Evolutionary conservation across 805 yeast species (phyloP).

Genomic region (Komagataella mondaviorum): DNA sequence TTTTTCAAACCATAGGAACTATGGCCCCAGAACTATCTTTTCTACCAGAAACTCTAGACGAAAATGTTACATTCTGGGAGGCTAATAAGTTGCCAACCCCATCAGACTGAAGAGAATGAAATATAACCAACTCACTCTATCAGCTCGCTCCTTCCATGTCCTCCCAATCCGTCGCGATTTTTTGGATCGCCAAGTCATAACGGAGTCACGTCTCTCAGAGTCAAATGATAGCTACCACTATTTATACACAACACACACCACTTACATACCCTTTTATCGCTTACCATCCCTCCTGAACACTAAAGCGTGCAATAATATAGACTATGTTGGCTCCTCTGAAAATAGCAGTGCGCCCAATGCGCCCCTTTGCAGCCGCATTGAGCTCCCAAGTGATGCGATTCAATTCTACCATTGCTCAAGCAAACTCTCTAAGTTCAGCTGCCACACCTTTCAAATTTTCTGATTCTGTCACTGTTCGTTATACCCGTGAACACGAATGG

Average conservation of each 20-base stretch:
- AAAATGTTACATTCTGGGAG: conserved; percentile 47
- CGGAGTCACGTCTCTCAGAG: background rate
- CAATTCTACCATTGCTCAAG: background rate
- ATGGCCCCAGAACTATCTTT: conserved; percentile 50
- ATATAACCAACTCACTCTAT: too few species aligned
- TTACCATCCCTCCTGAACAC: background rate
- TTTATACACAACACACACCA: background rate
- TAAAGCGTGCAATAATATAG: background rate
- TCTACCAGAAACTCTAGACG: conserved; percentile 35
- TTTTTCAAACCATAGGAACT: conserved; percentile 52
- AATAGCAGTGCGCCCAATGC: background rate
- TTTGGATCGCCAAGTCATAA: background rate
- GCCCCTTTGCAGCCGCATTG: background rate
- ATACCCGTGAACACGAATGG: conserved; percentile 93
- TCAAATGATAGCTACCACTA: background rate
- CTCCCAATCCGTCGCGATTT: background rate
- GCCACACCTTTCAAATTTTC: conserved; percentile 18
- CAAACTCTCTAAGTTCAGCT: conserved; percentile 16
- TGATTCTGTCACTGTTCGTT: conserved; percentile 38
- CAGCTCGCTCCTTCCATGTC: too few species aligned
- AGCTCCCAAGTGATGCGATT: background rate
- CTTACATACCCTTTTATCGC: background rate
- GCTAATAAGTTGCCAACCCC: background rate
- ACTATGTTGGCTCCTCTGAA: background rate
- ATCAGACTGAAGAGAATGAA: background rate